phyloP scores from a whole-genome alignment of 2,329 filamentous ascomycete genomes.

The Tolypocladium capitatum region DNA sequence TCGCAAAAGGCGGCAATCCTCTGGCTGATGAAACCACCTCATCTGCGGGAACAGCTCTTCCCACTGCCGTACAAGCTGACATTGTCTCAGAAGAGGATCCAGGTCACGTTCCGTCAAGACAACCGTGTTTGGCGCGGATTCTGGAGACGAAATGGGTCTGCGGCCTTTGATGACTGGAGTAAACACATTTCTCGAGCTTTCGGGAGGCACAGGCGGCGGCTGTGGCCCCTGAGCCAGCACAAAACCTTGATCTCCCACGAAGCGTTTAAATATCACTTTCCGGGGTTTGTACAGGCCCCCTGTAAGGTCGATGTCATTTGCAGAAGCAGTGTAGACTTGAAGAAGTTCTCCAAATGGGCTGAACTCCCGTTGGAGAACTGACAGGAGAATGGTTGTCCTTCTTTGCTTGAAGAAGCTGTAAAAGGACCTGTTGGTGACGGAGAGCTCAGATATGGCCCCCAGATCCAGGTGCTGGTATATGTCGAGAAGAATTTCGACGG shows the following conservation, averaged over 20 bases:
- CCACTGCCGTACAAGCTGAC: constrained; percentile 23
- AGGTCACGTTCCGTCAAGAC: constrained; percentile 21
- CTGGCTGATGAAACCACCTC: constrained; percentile 31
- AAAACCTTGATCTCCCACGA: constrained; percentile 17
- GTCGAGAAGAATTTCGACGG: constrained; percentile 34
- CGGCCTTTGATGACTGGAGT: constrained; percentile 9
- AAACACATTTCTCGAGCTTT: constrained; percentile 5
- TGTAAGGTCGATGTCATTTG: constrained; percentile 18
- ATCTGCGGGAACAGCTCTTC: constrained; percentile 28
- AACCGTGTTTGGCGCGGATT: constrained; percentile 9
- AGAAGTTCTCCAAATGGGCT: constrained; percentile 32
- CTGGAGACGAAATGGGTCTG: constrained; percentile 4
- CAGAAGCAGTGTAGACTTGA: constrained; percentile 30
- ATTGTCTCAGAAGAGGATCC: constrained; percentile 18
- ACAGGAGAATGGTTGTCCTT: constrained; percentile 27
- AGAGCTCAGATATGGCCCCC: constrained; percentile 24
- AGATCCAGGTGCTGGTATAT: constrained; percentile 33
- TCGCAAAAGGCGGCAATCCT: constrained; percentile 30
- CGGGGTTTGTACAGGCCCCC: constrained; percentile 25
- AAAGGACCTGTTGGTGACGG: constrained; percentile 23
- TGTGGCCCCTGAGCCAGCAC: constrained; percentile 6
- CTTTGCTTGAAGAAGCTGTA: constrained; percentile 26
- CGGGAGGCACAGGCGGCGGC: not conserved
- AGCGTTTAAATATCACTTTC: constrained; percentile 24
- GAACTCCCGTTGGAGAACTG: constrained; percentile 27